Evolutionary conservation across 1,284 basidiomycete genomes (phyloP), one percentile per base, ranked within the genome.

Genomic region (Papiliotrema laurentii): DNA sequence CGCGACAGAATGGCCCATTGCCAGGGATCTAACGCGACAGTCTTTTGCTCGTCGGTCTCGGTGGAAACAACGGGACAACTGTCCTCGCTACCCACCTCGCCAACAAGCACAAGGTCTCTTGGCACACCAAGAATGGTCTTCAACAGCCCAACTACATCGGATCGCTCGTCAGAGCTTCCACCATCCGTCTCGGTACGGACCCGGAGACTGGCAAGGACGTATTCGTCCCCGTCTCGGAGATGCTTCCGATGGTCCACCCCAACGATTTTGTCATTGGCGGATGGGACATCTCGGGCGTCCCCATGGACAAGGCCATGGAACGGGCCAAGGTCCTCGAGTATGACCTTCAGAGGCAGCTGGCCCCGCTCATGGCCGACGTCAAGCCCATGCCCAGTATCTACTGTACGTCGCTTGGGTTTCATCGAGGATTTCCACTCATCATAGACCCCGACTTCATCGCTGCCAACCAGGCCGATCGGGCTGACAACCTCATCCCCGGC

Each of bases 61-160:
- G 94, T 59, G 94, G 94, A 54, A 98, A 98, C 82, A 98, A 98
- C 71, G 94, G 94, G 53, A 84, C 89, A 49, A 98, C 94, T 39
- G 82, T 97, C 52, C 86, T 86, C 60, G 93, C 96, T 25, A 96
- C 92, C 59, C 84, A 97, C 71, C 83, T 97, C 63, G 94, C 96
- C 68, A 98, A 98, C 81, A 84, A 85, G 61, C 87, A 97, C 80
- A 85, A 89, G 75, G 90, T 98, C 74, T 78, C 81, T 57, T 98
- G 94, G 94, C 83, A 85, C 77, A 98, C 91, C 76, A 97, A 97
- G 81, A 78, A 82, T 43, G 92, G 93, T 53, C 68, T 87, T 55
- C 89, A 96, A 78, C 85, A 86, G 68, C 94, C 94, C 72, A 97
- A 98, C 79, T 97, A 97, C 78, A 89, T 94, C 59, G 91, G 89